phyloP scores from a whole-genome alignment of 139 green algal genomes.

The Chlorella sp. region DNA sequence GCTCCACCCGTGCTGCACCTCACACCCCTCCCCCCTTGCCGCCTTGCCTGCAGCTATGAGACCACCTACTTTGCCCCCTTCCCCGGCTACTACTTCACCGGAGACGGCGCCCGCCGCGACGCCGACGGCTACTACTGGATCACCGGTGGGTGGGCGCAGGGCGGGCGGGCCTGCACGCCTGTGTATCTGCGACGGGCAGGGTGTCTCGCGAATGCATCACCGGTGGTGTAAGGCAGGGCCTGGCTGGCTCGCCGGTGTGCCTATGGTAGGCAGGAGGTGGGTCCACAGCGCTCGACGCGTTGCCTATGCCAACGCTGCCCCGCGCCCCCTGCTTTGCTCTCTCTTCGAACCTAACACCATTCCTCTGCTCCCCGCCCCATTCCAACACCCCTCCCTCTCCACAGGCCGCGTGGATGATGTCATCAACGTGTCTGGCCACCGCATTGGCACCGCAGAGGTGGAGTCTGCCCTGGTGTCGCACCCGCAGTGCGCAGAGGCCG shows the following conservation, averaged over 20 bases:
- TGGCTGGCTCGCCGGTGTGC: too few species aligned
- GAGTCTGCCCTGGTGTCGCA: conserved; percentile 89
- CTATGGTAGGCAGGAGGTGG: neutral
- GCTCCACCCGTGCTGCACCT: too few species aligned
- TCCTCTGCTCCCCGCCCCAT: neutral
- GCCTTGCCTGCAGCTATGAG: conserved; percentile 55
- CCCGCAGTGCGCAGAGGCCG: conserved; percentile 86
- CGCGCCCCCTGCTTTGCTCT: neutral
- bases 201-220: too few species aligned
- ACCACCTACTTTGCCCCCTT: conserved; percentile 42
- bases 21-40: neutral
- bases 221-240: too few species aligned
- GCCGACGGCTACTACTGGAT: conserved; percentile 88
- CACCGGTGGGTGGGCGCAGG: conserved; percentile 39
- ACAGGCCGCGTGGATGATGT: conserved; percentile 94
- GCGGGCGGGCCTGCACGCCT: neutral
- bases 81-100: conserved; percentile 90
- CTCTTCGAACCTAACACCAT: neutral
- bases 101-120: conserved; percentile 72
- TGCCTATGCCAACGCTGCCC: too few species aligned
- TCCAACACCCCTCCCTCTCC: neutral
- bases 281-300: neutral
- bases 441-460: conserved; percentile 96
- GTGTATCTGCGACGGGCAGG: neutral
- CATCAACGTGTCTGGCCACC: conserved; percentile 88